Conservation (phyloP, 129 eudicot species). For the Deinandra increscens region DNA sequence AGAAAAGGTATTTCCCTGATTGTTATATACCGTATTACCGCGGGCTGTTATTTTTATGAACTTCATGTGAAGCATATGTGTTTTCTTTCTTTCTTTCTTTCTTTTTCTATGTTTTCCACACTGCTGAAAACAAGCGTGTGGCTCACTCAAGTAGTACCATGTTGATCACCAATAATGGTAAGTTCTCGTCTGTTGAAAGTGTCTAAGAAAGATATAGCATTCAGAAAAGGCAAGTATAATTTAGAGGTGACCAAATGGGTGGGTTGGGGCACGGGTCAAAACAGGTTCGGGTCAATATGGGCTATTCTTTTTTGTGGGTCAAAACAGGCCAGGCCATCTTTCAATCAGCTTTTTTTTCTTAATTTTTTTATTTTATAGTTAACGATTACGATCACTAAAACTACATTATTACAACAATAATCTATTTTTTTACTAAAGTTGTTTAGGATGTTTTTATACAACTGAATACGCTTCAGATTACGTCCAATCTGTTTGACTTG, state of each 20-base stretch:
- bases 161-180: constrained; percentile 1
- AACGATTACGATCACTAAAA: not conserved
- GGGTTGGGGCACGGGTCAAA: not conserved
- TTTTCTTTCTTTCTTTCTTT: constrained; percentile 3
- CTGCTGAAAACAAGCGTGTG: not conserved
- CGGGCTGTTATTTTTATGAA: not conserved
- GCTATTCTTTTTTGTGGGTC: not conserved
- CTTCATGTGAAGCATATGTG: not conserved
- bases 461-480: not conserved
- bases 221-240: not conserved
- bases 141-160: not conserved
- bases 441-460: not conserved
- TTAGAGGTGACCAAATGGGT: not conserved
- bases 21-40: not conserved
- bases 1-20: constrained; percentile 63
- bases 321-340: not conserved
- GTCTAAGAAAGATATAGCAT: not conserved
- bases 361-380: too few relatives aligned
- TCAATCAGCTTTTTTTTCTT: not conserved
- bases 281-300: not conserved
- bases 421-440: not conserved
- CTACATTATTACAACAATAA: not conserved
- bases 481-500: not conserved
- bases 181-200: constrained; percentile 1
- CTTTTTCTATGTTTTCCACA: not conserved